These are phyloP conservation scores for Plenodomus tracheiphilus DNA, from an alignment of 2,329 filamentous ascomycete genomes.

Conservation along the genomic window DNA sequence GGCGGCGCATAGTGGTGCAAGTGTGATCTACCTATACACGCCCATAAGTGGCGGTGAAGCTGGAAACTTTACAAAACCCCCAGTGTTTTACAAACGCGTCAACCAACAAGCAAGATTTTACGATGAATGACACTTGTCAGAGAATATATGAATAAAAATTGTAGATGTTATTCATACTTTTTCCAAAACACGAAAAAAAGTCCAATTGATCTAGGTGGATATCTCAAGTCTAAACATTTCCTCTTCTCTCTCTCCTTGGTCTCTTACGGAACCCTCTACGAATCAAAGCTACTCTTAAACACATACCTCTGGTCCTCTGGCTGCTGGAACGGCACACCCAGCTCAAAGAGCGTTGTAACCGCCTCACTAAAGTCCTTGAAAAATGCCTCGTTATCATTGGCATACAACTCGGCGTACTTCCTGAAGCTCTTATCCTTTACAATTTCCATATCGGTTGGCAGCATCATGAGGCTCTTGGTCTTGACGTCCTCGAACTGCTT, in stretches of 20 bases:
- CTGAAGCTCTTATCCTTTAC: slow-evolving; percentile 87
- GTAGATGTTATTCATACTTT: too few species aligned
- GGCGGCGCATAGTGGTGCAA: too few species aligned
- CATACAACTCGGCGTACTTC: slow-evolving; percentile 80
- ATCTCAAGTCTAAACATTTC: slow-evolving; percentile 26
- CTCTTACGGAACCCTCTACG: slow-evolving; percentile 6
- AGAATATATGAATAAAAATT: too few species aligned
- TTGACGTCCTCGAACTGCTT: slow-evolving; percentile 87
- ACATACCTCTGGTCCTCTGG: slow-evolving; percentile 49
- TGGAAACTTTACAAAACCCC: too few species aligned
- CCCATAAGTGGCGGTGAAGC: too few species aligned
- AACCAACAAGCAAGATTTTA: too few species aligned
- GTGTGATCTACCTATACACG: too few species aligned
- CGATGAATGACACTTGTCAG: too few species aligned
- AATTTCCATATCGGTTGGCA: slow-evolving; percentile 87
- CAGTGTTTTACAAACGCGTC: too few species aligned
- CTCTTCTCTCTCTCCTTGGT: slow-evolving; percentile 8
- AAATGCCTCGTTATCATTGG: slow-evolving; percentile 86
- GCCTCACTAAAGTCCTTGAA: slow-evolving; percentile 89
- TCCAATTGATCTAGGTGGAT: slow-evolving; percentile 32
- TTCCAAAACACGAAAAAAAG: background rate
- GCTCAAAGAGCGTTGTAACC: slow-evolving; percentile 82
- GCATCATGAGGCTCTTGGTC: slow-evolving; percentile 93
- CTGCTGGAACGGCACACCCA: slow-evolving; percentile 83
- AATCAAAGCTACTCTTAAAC: slow-evolving; percentile 52